Conservation (phyloP, 805 yeast species). For the Spathaspora sp. region DNA sequence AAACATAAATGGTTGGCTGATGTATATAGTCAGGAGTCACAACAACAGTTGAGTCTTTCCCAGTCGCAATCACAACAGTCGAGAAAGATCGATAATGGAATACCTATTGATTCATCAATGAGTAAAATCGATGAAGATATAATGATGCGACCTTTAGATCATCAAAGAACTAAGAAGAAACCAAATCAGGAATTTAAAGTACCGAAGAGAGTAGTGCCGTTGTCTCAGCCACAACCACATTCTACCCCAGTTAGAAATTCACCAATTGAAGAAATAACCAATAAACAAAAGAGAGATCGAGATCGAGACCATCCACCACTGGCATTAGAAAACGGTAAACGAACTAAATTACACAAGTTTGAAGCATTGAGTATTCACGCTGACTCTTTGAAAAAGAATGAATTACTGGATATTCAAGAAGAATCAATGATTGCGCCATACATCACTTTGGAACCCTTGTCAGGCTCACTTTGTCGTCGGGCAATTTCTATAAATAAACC, state of each 20-base stretch:
- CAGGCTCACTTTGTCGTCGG: constrained; percentile 41
- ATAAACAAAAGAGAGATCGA: not conserved
- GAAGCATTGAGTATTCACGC: not conserved
- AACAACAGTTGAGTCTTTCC: constrained; percentile 47
- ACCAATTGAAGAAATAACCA: constrained; percentile 5
- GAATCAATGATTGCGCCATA: constrained; percentile 35
- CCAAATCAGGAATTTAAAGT: constrained; percentile 34
- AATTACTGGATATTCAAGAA: not conserved
- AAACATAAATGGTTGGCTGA: constrained; percentile 75
- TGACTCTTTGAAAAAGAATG: not conserved
- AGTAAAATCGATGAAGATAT: constrained; percentile 41
- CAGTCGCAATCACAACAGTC: constrained; percentile 70
- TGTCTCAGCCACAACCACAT: constrained; percentile 43
- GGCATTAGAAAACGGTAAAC: not conserved
- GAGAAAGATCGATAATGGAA: constrained; percentile 38
- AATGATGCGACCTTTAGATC: constrained; percentile 40
- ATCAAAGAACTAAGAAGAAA: constrained; percentile 20
- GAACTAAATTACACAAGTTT: not conserved
- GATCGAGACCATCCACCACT: not conserved
- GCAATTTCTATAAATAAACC: constrained; percentile 66
- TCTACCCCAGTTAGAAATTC: constrained; percentile 4
- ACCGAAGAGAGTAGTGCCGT: constrained; percentile 41
- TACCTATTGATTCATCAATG: constrained; percentile 30
- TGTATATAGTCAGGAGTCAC: constrained; percentile 19
- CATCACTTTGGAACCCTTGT: constrained; percentile 52